These are phyloP conservation scores for Termitomyces sp. DNA, from an alignment of 768 basidiomycete genomes.

Conservation along the genomic window DNA sequence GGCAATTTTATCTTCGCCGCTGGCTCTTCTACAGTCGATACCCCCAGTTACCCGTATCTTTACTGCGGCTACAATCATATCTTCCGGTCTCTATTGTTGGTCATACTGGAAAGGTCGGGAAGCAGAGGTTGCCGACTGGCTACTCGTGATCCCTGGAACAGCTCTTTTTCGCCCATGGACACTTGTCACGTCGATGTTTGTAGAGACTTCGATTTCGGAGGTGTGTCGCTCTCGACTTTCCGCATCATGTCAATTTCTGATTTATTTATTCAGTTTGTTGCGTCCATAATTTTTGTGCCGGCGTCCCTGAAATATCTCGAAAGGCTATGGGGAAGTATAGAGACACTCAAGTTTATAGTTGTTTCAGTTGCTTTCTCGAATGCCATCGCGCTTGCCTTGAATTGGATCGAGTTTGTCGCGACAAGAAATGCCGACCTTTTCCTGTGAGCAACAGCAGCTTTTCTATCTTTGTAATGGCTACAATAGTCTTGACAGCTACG, in stretches of 20 bases:
- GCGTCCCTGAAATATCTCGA: constrained; percentile 88
- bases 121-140: constrained; percentile 48
- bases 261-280: constrained; percentile 50
- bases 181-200: constrained; percentile 80
- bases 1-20: constrained; percentile 72
- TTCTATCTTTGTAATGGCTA: background rate
- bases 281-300: constrained; percentile 73
- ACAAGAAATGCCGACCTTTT: constrained; percentile 69
- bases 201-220: constrained; percentile 81
- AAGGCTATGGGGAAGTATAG: constrained; percentile 86
- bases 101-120: constrained; percentile 46
- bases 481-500: constrained; percentile 53
- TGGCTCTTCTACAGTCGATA: constrained; percentile 62
- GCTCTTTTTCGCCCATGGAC: constrained; percentile 91
- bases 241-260: constrained; percentile 6
- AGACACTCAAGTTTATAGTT: constrained; percentile 80
- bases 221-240: constrained; percentile 37
- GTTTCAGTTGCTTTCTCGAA: constrained; percentile 79
- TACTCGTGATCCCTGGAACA: constrained; percentile 77
- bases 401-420: constrained; percentile 79
- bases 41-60: constrained; percentile 78
- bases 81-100: constrained; percentile 59
- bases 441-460: constrained; percentile 47
- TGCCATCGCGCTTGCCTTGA: constrained; percentile 81
- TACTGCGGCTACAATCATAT: constrained; percentile 52